Conservation (phyloP, 495 filamentous ascomycete species). For the Neurospora hispaniola region DNA sequence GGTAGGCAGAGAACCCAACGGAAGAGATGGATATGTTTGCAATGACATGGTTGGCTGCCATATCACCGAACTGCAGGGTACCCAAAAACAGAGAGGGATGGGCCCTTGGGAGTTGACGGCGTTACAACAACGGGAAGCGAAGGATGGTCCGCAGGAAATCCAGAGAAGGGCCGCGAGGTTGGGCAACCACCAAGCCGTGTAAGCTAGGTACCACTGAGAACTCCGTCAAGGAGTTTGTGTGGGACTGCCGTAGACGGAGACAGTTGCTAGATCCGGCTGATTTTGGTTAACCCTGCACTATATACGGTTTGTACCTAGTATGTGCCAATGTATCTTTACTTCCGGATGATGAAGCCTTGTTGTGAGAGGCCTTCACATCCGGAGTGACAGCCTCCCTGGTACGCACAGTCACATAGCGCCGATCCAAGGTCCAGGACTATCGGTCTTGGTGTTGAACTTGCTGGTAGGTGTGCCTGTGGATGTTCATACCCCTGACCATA, state of each 20-base stretch:
- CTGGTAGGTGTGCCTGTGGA: neutral
- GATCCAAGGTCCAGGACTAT: neutral
- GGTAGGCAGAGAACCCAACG: neutral
- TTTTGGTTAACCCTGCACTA: constrained; percentile 3
- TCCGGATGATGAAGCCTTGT: neutral
- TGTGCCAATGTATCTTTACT: neutral
- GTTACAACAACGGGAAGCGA: constrained; percentile 3
- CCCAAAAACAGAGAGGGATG: neutral
- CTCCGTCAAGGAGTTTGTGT: neutral
- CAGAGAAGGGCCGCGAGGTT: constrained; percentile 8
- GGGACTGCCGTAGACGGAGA: constrained; percentile 1
- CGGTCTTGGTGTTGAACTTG: neutral
- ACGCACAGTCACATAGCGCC: neutral
- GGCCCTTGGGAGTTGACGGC: neutral
- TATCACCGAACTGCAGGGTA: constrained; percentile 10
- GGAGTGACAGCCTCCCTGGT: neutral
- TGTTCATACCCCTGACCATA: neutral
- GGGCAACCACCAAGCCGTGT: constrained; percentile 5
- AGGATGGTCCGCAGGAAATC: constrained; percentile 1
- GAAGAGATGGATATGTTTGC: neutral
- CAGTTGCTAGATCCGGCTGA: neutral
- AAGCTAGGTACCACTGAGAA: neutral
- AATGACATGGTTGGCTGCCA: constrained; percentile 9
- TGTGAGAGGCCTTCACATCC: neutral
- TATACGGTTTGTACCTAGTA: neutral